Evolutionary conservation across 1,139 yeast species (phyloP), one percentile per base, ranked within the genome.

Genomic region (Yamadazyma siamensis): DNA sequence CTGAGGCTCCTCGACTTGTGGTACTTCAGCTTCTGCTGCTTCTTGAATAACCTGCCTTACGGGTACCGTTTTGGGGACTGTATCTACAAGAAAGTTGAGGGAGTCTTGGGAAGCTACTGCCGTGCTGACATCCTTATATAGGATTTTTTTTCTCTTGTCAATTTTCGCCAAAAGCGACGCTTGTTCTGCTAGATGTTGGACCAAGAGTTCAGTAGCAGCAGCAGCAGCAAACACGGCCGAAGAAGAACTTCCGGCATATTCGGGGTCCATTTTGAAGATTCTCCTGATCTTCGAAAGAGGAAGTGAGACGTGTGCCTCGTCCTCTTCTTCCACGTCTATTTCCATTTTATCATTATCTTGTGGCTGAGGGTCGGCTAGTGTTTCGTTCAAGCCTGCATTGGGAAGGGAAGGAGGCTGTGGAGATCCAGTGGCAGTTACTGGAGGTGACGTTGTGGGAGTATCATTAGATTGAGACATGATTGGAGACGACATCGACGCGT

Each of bases 241-340:
- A 35, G 79, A 84, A 1, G 95, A 78, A 3, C 91, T 80, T 2
- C 86, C 75, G 5, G 72, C 60, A 45, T 84, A 84, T 25, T 86
- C 95, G 4, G 89, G 87, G 51, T 91, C 97, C 55, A 82, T 74
- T 49, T 85, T 87, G 50, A 91, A 79, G 33, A 89, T 83, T 47
- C 81, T 73, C 52, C 86, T 88, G 42, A 89, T 81, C 44, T 89
- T 81, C 2, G 95, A 74, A 17, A 88, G 61, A 5, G 96, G 97
- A 22, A 89, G 60, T 3, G 64, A 37, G 30, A 62, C 46, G 6
- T 47, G 28, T 5, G 33, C 29, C 13, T 26, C 54, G 10, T 50
- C 54, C 6, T 42, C 52, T 26, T 47, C 50, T 12, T 47, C 47
- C 16, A 48, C 51, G 25, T 39, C 52, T n/a, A 34, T 47, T n/a